Percentiles rank a stretch among this genome's conserved stretches.
These are phyloP conservation scores for Pythium coloratum DNA, from an alignment of 352 stramenopile genomes.

Conservation along the genomic window DNA sequence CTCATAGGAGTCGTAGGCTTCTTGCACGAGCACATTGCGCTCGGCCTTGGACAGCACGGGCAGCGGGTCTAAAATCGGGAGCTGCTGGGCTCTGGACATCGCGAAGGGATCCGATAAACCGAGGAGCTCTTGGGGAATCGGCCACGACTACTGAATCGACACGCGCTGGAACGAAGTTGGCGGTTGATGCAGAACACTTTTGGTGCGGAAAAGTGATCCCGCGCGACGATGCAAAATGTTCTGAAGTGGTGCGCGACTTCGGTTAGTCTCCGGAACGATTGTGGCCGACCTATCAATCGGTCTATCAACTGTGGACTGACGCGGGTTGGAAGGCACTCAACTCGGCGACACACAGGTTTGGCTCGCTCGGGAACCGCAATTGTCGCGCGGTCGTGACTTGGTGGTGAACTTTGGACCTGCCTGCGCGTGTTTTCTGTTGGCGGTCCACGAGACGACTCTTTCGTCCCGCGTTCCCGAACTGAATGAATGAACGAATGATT, in stretches of 20 bases:
- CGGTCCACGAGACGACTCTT: not conserved
- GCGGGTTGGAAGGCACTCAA: not conserved
- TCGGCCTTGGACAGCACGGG: constrained; percentile 18
- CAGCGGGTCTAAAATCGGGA: constrained; percentile 16
- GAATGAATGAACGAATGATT: not conserved
- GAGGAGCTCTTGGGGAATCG: not conserved
- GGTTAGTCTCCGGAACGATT: not conserved
- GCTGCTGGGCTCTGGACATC: constrained; percentile 10
- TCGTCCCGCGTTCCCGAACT: not conserved
- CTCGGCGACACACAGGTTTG: not conserved
- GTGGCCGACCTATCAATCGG: not conserved
- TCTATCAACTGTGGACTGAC: not conserved
- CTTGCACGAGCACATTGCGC: constrained; percentile 17
- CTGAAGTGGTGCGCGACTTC: not conserved
- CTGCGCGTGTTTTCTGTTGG: not conserved
- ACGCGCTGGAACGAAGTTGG: not conserved
- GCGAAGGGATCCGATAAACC: not conserved
- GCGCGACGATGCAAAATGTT: not conserved
- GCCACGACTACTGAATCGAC: not conserved
- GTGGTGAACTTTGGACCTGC: not conserved
- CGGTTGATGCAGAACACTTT: not conserved
- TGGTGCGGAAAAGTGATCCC: not conserved
- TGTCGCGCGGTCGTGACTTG: not conserved
- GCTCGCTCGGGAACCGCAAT: not conserved
- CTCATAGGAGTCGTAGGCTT: constrained; percentile 25